A percentile compares a stretch with the other conserved stretches of the same genome.
Conservation (phyloP, 768 basidiomycete genomes). For the Rhodocollybia butyracea region DNA sequence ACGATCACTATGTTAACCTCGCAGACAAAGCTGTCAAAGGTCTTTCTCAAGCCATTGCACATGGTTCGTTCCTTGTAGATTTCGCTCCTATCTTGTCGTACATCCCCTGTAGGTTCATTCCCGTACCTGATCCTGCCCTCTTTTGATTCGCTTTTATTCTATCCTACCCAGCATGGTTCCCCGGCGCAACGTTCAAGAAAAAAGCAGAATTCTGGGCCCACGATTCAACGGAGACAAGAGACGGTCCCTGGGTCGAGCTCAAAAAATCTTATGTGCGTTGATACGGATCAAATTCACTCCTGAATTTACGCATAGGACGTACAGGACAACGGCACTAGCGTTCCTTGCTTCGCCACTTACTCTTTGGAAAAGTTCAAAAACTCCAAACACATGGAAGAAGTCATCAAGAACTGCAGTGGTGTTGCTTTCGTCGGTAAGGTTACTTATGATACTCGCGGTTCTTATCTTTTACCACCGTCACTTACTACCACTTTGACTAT, state of each 20-base stretch:
- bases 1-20: not conserved
- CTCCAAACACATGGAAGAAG: conserved; percentile 8
- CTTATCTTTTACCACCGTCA: not conserved
- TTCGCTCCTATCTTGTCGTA: conserved; percentile 14
- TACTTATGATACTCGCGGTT: not conserved
- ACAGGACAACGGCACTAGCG: conserved; percentile 2
- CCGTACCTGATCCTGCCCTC: not conserved
- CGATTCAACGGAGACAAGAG: conserved; percentile 2
- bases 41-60: not conserved
- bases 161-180: conserved; percentile 30
- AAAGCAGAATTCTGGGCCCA: not conserved
- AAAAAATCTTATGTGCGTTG: not conserved
- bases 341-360: not conserved
- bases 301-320: too few species aligned
- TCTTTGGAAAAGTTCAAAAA: not conserved
- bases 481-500: not conserved
- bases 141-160: not conserved
- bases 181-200: conserved; percentile 28
- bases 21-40: not conserved
- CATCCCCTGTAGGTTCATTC: not conserved
- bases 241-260: not conserved
- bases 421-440: not conserved
- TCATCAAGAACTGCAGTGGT: conserved; percentile 16
- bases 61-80: conserved; percentile 9
- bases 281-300: not conserved